Percentiles rank a stretch among this genome's conserved stretches.
These are phyloP conservation scores for Grifola frondosa DNA, from an alignment of 1,284 basidiomycete species.

Conservation along the genomic window DNA sequence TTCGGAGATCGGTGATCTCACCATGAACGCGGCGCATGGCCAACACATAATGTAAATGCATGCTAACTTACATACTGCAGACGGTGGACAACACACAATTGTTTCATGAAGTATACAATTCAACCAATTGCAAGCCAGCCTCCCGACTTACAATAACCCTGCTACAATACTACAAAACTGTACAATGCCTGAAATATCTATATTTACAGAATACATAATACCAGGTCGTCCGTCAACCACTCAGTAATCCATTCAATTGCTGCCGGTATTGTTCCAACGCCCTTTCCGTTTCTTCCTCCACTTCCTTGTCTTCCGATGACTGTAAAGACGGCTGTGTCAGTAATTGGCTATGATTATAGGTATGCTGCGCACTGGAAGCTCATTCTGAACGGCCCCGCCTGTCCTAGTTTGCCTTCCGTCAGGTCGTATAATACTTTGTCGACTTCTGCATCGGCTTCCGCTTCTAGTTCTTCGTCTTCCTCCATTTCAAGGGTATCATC, in stretches of 20 bases:
- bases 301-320: slow-evolving; percentile 56
- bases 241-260: slow-evolving; percentile 83
- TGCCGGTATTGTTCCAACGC: slow-evolving; percentile 87
- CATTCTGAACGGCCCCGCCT: slow-evolving; percentile 74
- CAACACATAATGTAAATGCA: slow-evolving; percentile 4
- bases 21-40: not conserved
- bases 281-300: slow-evolving; percentile 80
- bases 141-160: no score
- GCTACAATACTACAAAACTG: no score
- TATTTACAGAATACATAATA: slow-evolving; percentile 1
- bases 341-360: not conserved
- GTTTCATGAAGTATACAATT: not conserved
- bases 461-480: slow-evolving; percentile 93
- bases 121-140: no score
- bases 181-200: not conserved
- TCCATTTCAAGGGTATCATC: slow-evolving; percentile 85
- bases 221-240: slow-evolving; percentile 42
- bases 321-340: slow-evolving; percentile 25
- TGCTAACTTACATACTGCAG: slow-evolving; percentile 8
- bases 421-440: slow-evolving; percentile 96
- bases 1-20: slow-evolving; percentile 7
- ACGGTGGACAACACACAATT: not conserved
- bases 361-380: slow-evolving; percentile 70
- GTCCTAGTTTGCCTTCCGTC: slow-evolving; percentile 93
- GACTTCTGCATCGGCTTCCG: slow-evolving; percentile 96